Evolutionary conservation across 768 basidiomycete species (phyloP).

Genomic region (Rhodotorula sphaerocarpa): DNA sequence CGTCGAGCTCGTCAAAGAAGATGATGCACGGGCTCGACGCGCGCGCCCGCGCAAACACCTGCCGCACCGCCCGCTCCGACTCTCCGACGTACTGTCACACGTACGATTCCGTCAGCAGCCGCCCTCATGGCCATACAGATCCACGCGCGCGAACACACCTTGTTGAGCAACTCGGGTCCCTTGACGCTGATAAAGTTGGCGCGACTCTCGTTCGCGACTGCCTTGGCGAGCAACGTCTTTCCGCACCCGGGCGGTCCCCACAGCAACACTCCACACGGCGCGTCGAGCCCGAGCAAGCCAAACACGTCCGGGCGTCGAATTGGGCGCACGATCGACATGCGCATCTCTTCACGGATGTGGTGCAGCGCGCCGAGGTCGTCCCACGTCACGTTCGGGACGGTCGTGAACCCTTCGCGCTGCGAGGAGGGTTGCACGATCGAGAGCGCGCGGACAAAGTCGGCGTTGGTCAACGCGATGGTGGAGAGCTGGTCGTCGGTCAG

Average conservation of each 20-base stretch:
- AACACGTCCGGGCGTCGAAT: slow-evolving; percentile 85
- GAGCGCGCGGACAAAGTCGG: slow-evolving; percentile 75
- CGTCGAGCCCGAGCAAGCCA: slow-evolving; percentile 74
- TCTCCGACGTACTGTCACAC: slow-evolving; percentile 96
- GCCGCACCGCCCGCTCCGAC: slow-evolving; percentile 86
- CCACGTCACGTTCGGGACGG: slow-evolving; percentile 93
- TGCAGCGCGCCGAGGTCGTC: slow-evolving; percentile 88
- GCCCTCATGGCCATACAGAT: background rate
- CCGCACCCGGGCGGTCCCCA: slow-evolving; percentile 99
- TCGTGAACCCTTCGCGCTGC: slow-evolving; percentile 95
- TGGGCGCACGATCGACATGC: slow-evolving; percentile 96
- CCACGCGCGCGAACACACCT: slow-evolving; percentile 52
- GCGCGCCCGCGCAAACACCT: slow-evolving; percentile 85
- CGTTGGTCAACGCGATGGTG: slow-evolving; percentile 67
- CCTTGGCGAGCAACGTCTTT: slow-evolving; percentile 94
- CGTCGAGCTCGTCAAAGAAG: slow-evolving; percentile 91
- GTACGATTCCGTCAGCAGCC: background rate
- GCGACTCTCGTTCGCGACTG: slow-evolving; percentile 87
- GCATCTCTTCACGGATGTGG: slow-evolving; percentile 74
- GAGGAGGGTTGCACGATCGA: slow-evolving; percentile 87
- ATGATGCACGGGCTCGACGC: slow-evolving; percentile 93
- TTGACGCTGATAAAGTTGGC: slow-evolving; percentile 98
- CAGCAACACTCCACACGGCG: slow-evolving; percentile 85
- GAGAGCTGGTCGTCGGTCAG: slow-evolving; percentile 68
- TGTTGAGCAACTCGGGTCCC: slow-evolving; percentile 92